Base-by-base conservation (phyloP, 2,329 filamentous ascomycete genomes). In the Aspergillus brunneoviolaceus region DNA sequence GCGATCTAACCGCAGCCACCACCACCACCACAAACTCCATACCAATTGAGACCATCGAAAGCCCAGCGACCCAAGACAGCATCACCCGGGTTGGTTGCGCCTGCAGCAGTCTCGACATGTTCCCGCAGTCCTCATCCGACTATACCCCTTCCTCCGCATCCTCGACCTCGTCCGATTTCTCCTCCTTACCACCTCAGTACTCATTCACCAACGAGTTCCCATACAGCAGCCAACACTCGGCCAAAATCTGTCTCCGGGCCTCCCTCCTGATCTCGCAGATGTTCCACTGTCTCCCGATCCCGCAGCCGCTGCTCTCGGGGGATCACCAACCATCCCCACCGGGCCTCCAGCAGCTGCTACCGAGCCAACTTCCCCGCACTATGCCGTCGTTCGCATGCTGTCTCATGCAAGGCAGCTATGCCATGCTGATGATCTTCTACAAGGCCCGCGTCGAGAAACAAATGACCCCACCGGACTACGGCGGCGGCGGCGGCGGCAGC, bases 381-480 rank as follows among this genome's bases (percentile, higher is more conserved):
- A 80, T 80, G 77, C 79, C 79, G 0, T 77, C 76, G 0, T 80
- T 80, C 60, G 77, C 78, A 23, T 80, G 77, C 66, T 81, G 79
- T 60, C 70, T 79, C 7, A 79, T 80, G 77, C 78, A 80, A 62
- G 75, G 76, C 47, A 79, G 77, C 60, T 81, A 81, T 60, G 77
- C 77, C 5, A 72, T 80, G 70, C 67, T 80, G 16, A 81, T 80
- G 78, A 70, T 79, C 7, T 79, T 74, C 57, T 78, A 77, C 63
- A 79, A 78, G 59, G 72, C 74, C 10, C 72, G 74, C 12, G 72
- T 77, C n/a, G 68, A 71, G 51, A 76, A 74, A 45, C 70, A 74
- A 27, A 55, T 70, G 6, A 67, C 69, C 1, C 67, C 27, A 2
- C 27, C 67, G 1, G 70, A 70, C 11, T 63, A 63, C 11, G 64